Conservation (phyloP, 108 stramenopile genomes). For the Stephanodiscus minutulus region DNA sequence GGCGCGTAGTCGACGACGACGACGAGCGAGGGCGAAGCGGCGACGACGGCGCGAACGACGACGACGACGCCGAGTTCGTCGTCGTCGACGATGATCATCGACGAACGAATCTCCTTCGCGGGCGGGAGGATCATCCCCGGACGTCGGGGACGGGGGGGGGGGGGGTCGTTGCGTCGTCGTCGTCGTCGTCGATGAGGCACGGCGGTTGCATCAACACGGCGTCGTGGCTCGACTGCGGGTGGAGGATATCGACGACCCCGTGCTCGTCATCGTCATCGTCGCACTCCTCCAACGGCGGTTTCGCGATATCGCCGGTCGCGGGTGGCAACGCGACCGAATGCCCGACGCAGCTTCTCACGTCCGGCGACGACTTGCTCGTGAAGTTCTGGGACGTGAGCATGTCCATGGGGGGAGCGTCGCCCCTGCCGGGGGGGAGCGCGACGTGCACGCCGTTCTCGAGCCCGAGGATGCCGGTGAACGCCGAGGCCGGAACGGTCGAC, state of each 20-base stretch:
- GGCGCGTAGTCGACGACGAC: no score
- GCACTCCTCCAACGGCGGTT: slow-evolving; percentile 32
- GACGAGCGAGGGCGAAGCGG: no score
- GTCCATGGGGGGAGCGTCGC: slow-evolving; percentile 73
- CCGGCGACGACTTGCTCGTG: slow-evolving; percentile 72
- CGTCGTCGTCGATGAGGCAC: slow-evolving; percentile 68
- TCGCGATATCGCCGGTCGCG: slow-evolving; percentile 2
- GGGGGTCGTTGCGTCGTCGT: slow-evolving; percentile 38
- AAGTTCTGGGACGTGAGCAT: slow-evolving; percentile 82
- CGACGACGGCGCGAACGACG: no score
- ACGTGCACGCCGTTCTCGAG: slow-evolving; percentile 68
- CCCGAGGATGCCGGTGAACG: slow-evolving; percentile 11
- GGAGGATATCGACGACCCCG: slow-evolving; percentile 63
- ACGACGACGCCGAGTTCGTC: background rate
- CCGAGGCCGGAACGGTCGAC: slow-evolving; percentile 11
- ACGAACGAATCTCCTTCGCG: background rate
- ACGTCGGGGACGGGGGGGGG: slow-evolving; percentile 7
- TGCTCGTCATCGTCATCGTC: slow-evolving; percentile 38
- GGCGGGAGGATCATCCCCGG: no score
- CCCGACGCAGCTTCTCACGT: slow-evolving; percentile 77
- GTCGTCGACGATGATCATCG: background rate
- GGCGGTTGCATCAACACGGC: slow-evolving; percentile 87
- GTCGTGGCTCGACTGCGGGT: slow-evolving; percentile 74
- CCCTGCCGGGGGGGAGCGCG: slow-evolving; percentile 55
- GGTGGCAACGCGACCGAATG: slow-evolving; percentile 46